A percentile compares a stretch with the other conserved stretches of the same genome.
Conservation (phyloP, 306 rosid genomes). For the Dicorynia guianensis region DNA sequence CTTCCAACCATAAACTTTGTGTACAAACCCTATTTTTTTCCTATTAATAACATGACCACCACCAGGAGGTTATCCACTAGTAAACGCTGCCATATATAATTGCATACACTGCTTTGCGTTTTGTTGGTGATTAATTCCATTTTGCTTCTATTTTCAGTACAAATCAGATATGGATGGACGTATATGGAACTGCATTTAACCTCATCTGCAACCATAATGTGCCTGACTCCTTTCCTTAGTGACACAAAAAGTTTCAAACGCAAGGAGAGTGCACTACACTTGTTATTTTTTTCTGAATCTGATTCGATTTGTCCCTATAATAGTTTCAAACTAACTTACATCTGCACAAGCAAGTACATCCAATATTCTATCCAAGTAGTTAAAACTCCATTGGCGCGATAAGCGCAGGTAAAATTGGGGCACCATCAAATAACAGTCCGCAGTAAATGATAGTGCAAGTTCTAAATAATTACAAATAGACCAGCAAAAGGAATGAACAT, state of each 20-base stretch:
- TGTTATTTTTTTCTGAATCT: neutral
- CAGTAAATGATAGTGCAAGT: neutral
- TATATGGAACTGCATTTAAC: neutral
- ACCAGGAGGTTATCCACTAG: neutral
- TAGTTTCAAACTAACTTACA: constrained; percentile 11
- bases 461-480: neutral
- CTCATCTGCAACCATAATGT: constrained; percentile 22
- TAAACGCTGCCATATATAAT: neutral
- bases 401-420: constrained; percentile 2
- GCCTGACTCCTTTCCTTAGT: neutral
- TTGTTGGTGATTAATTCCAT: neutral
- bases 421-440: neutral
- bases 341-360: neutral
- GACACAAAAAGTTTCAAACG: neutral
- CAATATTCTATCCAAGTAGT: constrained; percentile 5
- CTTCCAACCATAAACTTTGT: constrained; percentile 11
- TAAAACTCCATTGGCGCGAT: neutral
- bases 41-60: constrained; percentile 29
- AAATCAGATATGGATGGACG: neutral
- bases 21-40: neutral
- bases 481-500: neutral
- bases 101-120: neutral
- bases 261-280: neutral
- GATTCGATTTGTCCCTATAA: neutral
- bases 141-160: neutral